Conservation (phyloP, 495 filamentous ascomycete genomes). For the Peziza echinospora region DNA sequence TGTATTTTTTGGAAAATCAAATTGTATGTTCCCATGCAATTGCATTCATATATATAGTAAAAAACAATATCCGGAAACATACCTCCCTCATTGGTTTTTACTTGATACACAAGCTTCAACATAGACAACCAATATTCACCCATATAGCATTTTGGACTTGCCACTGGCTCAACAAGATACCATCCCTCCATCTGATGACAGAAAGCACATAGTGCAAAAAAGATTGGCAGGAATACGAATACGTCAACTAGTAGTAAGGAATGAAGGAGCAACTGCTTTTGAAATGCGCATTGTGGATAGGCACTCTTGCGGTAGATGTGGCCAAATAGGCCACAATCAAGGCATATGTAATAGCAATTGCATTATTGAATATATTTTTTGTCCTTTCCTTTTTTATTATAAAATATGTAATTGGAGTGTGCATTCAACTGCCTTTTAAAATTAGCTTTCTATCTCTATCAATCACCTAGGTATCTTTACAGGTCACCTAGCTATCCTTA, state of each 20-base stretch:
- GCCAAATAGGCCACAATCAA: not conserved
- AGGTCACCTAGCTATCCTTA: too few species aligned
- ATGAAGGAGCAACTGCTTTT: not conserved
- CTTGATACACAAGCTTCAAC: not conserved
- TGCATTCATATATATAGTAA: too few species aligned
- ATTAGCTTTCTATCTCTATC: too few species aligned
- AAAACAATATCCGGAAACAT: too few species aligned
- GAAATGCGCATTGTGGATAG: not conserved
- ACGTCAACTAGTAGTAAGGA: not conserved
- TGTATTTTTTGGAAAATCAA: not conserved
- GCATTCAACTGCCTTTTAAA: too few species aligned
- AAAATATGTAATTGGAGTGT: too few species aligned
- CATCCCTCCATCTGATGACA: too few species aligned
- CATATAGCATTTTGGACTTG: not conserved
- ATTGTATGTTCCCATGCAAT: not conserved
- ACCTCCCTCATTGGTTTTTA: not conserved
- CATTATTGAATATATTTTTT: too few species aligned
- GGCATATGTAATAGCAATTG: not conserved
- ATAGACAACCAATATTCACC: not conserved
- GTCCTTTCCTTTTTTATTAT: too few species aligned
- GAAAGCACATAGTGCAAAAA: too few species aligned
- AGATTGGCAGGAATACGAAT: not conserved
- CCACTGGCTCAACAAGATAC: too few species aligned
- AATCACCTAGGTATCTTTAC: too few species aligned
- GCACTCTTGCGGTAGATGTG: not conserved